phyloP scores from a whole-genome alignment of 192 early-diverging fungal species.

The Coemansia sp. region DNA sequence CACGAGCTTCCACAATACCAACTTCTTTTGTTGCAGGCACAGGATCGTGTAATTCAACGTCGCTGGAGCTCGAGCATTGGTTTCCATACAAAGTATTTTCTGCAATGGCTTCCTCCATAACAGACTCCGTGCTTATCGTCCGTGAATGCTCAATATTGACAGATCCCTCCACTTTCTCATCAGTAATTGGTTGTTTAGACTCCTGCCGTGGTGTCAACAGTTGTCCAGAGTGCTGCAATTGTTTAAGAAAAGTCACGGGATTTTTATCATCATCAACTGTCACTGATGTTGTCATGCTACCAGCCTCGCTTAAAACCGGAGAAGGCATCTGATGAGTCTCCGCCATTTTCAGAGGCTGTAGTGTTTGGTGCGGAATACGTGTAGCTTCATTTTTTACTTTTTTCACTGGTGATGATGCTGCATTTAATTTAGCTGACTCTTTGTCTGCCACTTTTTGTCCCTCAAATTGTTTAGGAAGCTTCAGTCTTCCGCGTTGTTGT shows the following conservation, averaged over 20 bases:
- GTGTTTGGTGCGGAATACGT: neutral
- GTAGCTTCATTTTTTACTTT: neutral
- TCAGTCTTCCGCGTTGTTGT: conserved; percentile 18
- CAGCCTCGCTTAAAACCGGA: conserved; percentile 33
- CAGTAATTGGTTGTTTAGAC: neutral
- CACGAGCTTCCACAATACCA: neutral
- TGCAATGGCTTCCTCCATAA: neutral
- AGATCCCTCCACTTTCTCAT: neutral
- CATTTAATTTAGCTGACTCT: neutral
- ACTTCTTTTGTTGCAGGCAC: conserved; percentile 6
- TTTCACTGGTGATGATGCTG: neutral
- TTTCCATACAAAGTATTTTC: conserved; percentile 8
- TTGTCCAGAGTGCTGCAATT: neutral
- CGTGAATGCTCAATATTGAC: conserved; percentile 3
- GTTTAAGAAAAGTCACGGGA: conserved; percentile 7
- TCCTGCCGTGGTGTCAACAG: neutral
- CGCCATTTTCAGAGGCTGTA: neutral
- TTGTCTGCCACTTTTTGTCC: neutral
- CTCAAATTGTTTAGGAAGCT: conserved; percentile 37
- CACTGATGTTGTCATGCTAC: conserved; percentile 8
- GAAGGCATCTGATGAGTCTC: conserved; percentile 19
- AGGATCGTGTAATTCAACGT: conserved; percentile 24
- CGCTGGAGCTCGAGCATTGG: conserved; percentile 22
- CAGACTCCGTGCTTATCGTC: conserved; percentile 3
- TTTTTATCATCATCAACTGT: conserved; percentile 1